Evolutionary conservation across 495 filamentous ascomycete genomes (phyloP), one percentile per base, ranked within the genome.

Genomic region (Articulospora tetracladia): DNA sequence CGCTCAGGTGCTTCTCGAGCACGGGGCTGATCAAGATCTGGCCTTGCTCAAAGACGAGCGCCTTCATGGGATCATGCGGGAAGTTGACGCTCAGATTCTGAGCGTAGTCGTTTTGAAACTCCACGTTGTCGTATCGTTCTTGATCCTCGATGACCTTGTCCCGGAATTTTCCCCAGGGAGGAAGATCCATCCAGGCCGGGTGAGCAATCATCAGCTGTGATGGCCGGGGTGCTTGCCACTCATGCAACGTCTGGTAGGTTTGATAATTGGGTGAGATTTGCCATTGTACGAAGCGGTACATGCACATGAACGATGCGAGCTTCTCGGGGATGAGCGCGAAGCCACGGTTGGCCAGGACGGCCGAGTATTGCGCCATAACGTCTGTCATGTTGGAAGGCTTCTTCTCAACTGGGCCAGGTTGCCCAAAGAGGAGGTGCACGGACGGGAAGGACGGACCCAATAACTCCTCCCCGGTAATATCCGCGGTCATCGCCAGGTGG

Each of bases 71-170:
- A 50, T 65, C 59, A 51, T 63, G 44, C 19, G 66, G 66, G 36
- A 61, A 68, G 28, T 70, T 68, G 26, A 72, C 52, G 41, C 30
- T 63, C 15, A 72, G 34, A 53, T 67, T 69, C 15, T 55, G 51
- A 26, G 58, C 64, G 50, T 70, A 67, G 30, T 66, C 53, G 26
- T 63, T 64, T 25, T 68, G 65, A 52, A 72, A 73, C 50, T 72
- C 66, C 6, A 50, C 36, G n/a, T 66, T 74, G 24, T 65, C 65
- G 60, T 73, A 74, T 24, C 55, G 28, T 25, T 51, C 64, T 39
- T 71, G 72, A 39, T 66, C 66, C 23, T 65, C 49, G 32, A 72
- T 71, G 61, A 76, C 57, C 51, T 64, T 66, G 25, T 68, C 71
- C 20, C 69, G 61, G 52, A 72, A 63, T 39, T 66, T 57, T 11